Evolutionary conservation across 306 rosid genomes (phyloP).

Genomic region (Prunus dulcis): DNA sequence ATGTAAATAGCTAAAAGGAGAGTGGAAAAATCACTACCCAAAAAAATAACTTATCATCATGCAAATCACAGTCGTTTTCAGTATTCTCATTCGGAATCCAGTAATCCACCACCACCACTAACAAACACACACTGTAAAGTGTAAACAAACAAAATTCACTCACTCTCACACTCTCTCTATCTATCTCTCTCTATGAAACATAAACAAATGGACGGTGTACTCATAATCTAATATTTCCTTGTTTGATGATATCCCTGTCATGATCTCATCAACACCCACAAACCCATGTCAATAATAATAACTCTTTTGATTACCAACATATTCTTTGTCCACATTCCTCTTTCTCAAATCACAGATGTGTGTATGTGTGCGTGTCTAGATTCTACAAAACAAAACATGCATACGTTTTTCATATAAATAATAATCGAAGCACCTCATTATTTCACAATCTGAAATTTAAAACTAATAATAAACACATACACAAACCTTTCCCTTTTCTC

Average conservation of each 20-base stretch:
- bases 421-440: neutral
- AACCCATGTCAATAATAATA: constrained; percentile 10
- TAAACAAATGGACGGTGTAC: constrained; percentile 19
- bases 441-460: neutral
- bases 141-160: constrained; percentile 24
- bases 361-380: too few relatives aligned
- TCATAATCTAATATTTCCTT: neutral
- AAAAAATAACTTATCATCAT: constrained; percentile 11
- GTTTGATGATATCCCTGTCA: constrained; percentile 27
- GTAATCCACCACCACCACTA: neutral
- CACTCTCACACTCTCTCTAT: neutral
- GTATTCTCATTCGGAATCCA: neutral
- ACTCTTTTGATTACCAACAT: neutral
- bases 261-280: constrained; percentile 19
- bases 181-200: neutral
- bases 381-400: neutral
- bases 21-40: too few relatives aligned
- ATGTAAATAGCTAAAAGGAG: too few relatives aligned
- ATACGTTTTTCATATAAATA: neutral
- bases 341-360: neutral
- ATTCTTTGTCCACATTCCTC: neutral
- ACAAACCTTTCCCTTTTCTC: neutral
- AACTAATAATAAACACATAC: neutral
- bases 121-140: constrained; percentile 31
- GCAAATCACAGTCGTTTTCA: constrained; percentile 35